Percentiles rank a stretch among this genome's conserved stretches.
These are phyloP conservation scores for Linnemannia zychae DNA, from an alignment of 192 early-diverging fungal species.

Conservation along the genomic window DNA sequence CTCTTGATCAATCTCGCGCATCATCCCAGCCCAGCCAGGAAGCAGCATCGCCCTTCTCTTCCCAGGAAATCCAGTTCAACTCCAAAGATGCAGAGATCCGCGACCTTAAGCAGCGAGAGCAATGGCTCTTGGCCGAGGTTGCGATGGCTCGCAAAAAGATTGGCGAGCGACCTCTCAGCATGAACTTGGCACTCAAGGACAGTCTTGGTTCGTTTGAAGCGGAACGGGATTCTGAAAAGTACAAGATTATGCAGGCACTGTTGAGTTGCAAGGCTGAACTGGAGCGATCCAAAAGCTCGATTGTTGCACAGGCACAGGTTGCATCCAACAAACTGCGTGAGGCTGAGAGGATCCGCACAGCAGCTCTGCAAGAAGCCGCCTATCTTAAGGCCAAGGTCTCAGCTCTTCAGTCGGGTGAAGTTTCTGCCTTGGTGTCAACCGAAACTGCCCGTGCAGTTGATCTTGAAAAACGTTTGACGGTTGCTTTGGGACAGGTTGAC, in stretches of 20 bases:
- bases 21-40: neutral
- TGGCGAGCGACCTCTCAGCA: constrained; percentile 24
- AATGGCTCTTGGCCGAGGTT: constrained; percentile 51
- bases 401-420: constrained; percentile 61
- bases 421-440: constrained; percentile 43
- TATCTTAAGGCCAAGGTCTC: constrained; percentile 67
- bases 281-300: constrained; percentile 54
- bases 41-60: neutral
- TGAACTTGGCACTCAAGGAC: constrained; percentile 22
- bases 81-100: constrained; percentile 47
- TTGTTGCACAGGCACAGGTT: constrained; percentile 61
- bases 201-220: constrained; percentile 56
- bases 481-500: constrained; percentile 58
- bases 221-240: constrained; percentile 60
- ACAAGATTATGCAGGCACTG: constrained; percentile 60
- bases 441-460: constrained; percentile 62
- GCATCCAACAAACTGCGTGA: constrained; percentile 62
- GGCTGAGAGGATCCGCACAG: constrained; percentile 65
- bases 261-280: constrained; percentile 61
- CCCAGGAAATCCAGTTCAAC: neutral
- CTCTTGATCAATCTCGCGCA: constrained; percentile 21
- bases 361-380: constrained; percentile 68
- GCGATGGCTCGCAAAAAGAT: constrained; percentile 41
- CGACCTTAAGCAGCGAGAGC: constrained; percentile 47
- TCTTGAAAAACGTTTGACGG: constrained; percentile 62